A percentile compares a stretch with the other conserved stretches of the same genome.
These are phyloP conservation scores for Lanzia echinophila DNA, from an alignment of 2,329 filamentous ascomycete species.

Conservation along the genomic window DNA sequence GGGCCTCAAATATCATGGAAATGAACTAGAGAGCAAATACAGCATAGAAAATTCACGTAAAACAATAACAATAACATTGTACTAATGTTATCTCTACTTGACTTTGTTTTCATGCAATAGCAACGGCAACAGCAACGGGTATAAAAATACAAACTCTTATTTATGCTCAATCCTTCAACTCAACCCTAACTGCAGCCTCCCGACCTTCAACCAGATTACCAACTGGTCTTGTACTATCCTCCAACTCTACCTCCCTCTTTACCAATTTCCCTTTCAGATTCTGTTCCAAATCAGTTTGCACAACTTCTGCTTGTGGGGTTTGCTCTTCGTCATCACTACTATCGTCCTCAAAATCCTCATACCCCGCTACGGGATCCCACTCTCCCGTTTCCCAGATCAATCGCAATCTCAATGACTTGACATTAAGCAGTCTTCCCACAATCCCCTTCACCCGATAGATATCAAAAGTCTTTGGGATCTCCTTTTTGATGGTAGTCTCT, in stretches of 20 bases:
- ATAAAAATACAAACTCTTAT: neutral
- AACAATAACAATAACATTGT: too few relatives aligned
- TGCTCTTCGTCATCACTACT: conserved; percentile 45
- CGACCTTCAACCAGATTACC: conserved; percentile 75
- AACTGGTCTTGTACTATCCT: conserved; percentile 71
- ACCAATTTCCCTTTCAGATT: conserved; percentile 51
- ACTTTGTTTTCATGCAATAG: too few relatives aligned
- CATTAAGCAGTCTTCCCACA: conserved; percentile 61
- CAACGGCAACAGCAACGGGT: neutral
- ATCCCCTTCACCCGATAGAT: conserved; percentile 78
- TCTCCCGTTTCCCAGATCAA: conserved; percentile 88
- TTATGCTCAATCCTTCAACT: conserved; percentile 31
- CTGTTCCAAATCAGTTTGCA: neutral
- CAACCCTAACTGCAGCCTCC: conserved; percentile 66
- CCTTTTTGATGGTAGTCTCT: conserved; percentile 17
- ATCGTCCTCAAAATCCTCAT: conserved; percentile 50
- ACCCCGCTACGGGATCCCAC: conserved; percentile 69
- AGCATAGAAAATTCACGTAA: too few relatives aligned
- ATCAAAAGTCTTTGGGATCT: conserved; percentile 70
- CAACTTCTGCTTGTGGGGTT: neutral
- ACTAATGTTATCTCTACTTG: too few relatives aligned
- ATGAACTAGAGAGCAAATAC: too few relatives aligned
- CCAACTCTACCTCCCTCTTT: conserved; percentile 72
- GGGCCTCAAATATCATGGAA: too few relatives aligned
- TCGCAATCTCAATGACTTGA: conserved; percentile 56